Percentiles rank a stretch among this genome's conserved stretches.
Evolutionary conservation across 495 filamentous ascomycete species (phyloP).

Genomic region (Daldinia vernicosa): DNA sequence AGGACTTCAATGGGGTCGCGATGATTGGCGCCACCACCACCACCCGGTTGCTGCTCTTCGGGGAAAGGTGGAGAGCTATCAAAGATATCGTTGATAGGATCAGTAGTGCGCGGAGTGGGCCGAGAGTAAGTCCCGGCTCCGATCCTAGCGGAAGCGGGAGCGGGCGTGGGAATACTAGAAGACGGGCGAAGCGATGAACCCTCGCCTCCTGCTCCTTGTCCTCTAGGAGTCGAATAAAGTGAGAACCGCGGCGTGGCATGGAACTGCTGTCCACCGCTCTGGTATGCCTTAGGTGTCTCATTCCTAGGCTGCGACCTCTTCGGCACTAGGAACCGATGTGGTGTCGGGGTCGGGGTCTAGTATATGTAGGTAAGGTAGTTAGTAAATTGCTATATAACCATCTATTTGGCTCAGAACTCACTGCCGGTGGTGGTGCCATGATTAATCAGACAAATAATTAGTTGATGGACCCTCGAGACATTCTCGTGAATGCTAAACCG

Average conservation of each 20-base stretch:
- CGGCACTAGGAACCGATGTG: conserved; percentile 53
- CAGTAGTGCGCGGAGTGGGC: conserved; percentile 36
- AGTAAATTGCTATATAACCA: background rate
- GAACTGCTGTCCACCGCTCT: conserved; percentile 46
- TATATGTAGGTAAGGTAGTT: conserved; percentile 31
- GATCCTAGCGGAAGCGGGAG: conserved; percentile 29
- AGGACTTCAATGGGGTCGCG: conserved; percentile 48
- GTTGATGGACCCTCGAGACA: background rate
- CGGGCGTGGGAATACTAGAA: conserved; percentile 31
- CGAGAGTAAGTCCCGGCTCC: conserved; percentile 26
- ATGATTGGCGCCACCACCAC: background rate
- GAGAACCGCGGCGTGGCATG: conserved; percentile 54
- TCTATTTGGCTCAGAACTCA: conserved; percentile 11
- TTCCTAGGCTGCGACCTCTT: conserved; percentile 48
- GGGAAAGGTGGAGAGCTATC: conserved; percentile 39
- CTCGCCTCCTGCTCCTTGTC: conserved; percentile 3
- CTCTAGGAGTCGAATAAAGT: conserved; percentile 43
- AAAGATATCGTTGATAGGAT: conserved; percentile 35
- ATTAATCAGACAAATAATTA: background rate
- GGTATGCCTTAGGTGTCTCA: conserved; percentile 46
- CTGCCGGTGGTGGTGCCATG: conserved; percentile 44
- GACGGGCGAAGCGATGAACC: conserved; percentile 34
- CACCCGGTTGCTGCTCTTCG: background rate
- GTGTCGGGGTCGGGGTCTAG: conserved; percentile 57
- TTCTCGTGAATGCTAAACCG: background rate